Evolutionary conservation across 2,329 filamentous ascomycete species (phyloP).

Genomic region (Corynespora cassiicola): DNA sequence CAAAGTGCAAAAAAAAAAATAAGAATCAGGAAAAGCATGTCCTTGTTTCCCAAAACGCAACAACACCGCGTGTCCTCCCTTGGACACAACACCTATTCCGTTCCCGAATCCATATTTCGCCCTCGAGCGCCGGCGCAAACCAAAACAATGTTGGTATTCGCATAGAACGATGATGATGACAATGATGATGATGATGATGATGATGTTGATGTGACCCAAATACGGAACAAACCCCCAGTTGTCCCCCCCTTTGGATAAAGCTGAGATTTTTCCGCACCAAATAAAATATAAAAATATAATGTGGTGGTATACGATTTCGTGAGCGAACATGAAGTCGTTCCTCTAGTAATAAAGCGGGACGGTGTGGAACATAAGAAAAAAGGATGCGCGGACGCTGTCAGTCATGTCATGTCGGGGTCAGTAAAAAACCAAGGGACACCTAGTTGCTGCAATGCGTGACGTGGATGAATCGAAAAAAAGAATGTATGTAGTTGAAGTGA

Average conservation of each 20-base stretch:
- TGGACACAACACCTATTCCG: background rate
- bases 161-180: slow-evolving; percentile 19
- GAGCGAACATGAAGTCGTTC: slow-evolving; percentile 33
- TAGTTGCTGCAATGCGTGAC: slow-evolving; percentile 6
- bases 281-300: slow-evolving; percentile 22
- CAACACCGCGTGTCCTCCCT: slow-evolving; percentile 1
- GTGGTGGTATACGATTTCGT: too few relatives aligned
- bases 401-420: slow-evolving; percentile 3
- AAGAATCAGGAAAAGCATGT: background rate
- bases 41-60: slow-evolving; percentile 2
- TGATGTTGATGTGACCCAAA: background rate
- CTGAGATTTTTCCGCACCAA: slow-evolving; percentile 34
- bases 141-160: slow-evolving; percentile 37
- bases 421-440: slow-evolving; percentile 7
- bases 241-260: slow-evolving; percentile 16
- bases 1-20: background rate
- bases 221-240: background rate
- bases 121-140: slow-evolving; percentile 28
- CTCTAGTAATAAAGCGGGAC: slow-evolving; percentile 27
- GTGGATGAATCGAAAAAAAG: slow-evolving; percentile 13
- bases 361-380: slow-evolving; percentile 30
- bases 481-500: slow-evolving; percentile 21
- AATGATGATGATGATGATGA: too few relatives aligned
- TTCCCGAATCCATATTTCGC: slow-evolving; percentile 15
- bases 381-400: slow-evolving; percentile 9